Percentiles rank a stretch among this genome's conserved stretches.
Conservation (phyloP, 2,329 filamentous ascomycete genomes). For the Fusarium sp. region DNA sequence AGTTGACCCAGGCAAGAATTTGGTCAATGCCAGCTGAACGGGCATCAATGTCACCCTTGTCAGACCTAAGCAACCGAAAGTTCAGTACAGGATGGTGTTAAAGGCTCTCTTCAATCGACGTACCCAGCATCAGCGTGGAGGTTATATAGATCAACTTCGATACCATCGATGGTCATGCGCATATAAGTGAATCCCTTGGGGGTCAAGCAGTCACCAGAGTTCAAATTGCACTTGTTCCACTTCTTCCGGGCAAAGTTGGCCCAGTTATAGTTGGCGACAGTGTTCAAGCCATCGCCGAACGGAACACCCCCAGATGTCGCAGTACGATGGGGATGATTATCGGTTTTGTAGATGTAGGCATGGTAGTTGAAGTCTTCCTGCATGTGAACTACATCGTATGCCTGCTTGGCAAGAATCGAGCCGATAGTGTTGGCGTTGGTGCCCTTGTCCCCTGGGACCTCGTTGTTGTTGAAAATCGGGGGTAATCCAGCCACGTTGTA, state of each 20-base stretch:
- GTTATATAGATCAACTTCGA: conserved; percentile 59
- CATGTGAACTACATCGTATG: conserved; percentile 68
- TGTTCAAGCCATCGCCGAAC: conserved; percentile 70
- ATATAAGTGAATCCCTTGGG: conserved; percentile 75
- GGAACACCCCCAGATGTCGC: conserved; percentile 69
- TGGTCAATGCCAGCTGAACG: conserved; percentile 67
- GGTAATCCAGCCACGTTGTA: conserved; percentile 70
- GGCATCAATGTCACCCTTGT: conserved; percentile 57
- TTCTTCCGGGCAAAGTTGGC: conserved; percentile 61
- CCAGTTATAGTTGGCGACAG: conserved; percentile 66
- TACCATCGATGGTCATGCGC: conserved; percentile 61
- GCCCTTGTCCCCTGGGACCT: conserved; percentile 67
- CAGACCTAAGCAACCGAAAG: neutral
- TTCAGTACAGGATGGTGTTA: neutral
- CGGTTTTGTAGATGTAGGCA: conserved; percentile 66
- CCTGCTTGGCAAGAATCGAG: conserved; percentile 61
- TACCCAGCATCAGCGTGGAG: conserved; percentile 48
- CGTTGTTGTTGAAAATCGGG: conserved; percentile 63
- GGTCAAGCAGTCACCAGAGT: conserved; percentile 69
- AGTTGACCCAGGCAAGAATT: conserved; percentile 63
- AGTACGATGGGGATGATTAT: conserved; percentile 67
- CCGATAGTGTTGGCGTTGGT: conserved; percentile 66
- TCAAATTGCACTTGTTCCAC: conserved; percentile 66
- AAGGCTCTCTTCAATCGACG: neutral
- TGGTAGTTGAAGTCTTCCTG: conserved; percentile 78